A percentile compares a stretch with the other conserved stretches of the same genome.
Conservation (phyloP, 73 alveolate genomes). For the Blepharisma japonicum region DNA sequence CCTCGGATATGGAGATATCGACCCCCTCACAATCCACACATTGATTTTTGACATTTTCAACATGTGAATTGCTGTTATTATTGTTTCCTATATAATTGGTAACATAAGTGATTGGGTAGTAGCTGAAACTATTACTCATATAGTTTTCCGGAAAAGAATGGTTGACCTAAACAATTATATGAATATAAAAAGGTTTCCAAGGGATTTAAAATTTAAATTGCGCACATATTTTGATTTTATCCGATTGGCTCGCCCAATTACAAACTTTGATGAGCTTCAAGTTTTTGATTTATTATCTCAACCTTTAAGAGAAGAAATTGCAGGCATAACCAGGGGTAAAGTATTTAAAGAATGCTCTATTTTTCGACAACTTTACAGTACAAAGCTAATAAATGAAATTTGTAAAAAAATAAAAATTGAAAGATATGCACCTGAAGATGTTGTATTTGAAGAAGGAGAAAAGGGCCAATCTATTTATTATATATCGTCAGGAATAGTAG, state of each 20-base stretch:
- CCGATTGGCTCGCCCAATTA: conserved; percentile 36
- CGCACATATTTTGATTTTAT: conserved; percentile 54
- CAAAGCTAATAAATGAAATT: conserved; percentile 31
- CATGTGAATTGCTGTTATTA: conserved; percentile 37
- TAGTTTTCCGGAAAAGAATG: conserved; percentile 16
- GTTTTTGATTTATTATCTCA: conserved; percentile 36
- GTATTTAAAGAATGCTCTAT: conserved; percentile 32
- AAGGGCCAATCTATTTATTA: conserved; percentile 57
- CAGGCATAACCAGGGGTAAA: conserved; percentile 34
- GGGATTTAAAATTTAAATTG: conserved; percentile 53
- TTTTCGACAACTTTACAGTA: conserved; percentile 23
- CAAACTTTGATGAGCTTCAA: conserved; percentile 47
- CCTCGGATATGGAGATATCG: conserved; percentile 65
- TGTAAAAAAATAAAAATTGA: conserved; percentile 57
- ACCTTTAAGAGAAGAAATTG: conserved; percentile 42
- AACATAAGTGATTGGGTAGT: conserved; percentile 35
- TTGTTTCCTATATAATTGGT: conserved; percentile 46
- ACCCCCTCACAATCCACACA: conserved; percentile 33
- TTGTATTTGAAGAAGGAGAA: conserved; percentile 81
- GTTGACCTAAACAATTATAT: conserved; percentile 46
- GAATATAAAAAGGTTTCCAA: conserved; percentile 50
- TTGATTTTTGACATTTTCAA: conserved; percentile 27
- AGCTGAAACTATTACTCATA: not conserved
- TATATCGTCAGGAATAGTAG: conserved; percentile 66
- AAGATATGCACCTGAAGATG: conserved; percentile 65